Evolutionary conservation across 306 rosid species (phyloP).

Genomic region (Quercus berberidifolia): DNA sequence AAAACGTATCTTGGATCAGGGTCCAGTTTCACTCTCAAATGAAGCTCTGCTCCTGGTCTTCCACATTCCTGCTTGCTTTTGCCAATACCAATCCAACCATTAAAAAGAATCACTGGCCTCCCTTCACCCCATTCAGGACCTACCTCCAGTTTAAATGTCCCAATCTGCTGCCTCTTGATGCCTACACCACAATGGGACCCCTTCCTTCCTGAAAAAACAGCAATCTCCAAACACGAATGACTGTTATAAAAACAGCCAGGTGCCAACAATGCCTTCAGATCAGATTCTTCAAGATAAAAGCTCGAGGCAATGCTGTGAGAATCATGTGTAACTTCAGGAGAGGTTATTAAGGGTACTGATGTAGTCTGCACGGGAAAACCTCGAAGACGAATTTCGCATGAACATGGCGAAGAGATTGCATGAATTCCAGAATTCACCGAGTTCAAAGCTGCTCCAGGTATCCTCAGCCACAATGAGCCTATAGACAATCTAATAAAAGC

Average conservation of each 20-base stretch:
- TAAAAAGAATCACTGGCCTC: conserved; percentile 68
- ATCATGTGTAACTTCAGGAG: conserved; percentile 62
- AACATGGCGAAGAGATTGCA: conserved; percentile 54
- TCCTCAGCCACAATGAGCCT: conserved; percentile 74
- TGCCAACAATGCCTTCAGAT: conserved; percentile 74
- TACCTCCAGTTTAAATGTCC: conserved; percentile 74
- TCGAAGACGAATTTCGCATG: conserved; percentile 90
- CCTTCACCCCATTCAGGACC: conserved; percentile 86
- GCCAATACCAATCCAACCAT: conserved; percentile 82
- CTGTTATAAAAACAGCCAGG: conserved; percentile 82
- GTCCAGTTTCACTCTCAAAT: conserved; percentile 76
- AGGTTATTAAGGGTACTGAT: conserved; percentile 65
- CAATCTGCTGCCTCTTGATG: conserved; percentile 76
- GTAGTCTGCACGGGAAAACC: conserved; percentile 89
- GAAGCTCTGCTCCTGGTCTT: conserved; percentile 69
- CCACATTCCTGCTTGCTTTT: conserved; percentile 64
- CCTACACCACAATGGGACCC: conserved; percentile 83
- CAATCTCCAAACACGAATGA: conserved; percentile 76
- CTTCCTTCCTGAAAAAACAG: conserved; percentile 73
- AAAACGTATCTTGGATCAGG: conserved; percentile 94
- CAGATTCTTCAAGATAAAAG: conserved; percentile 86
- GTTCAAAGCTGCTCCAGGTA: conserved; percentile 42
- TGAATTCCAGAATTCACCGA: conserved; percentile 50
- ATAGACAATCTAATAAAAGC: conserved; percentile 85
- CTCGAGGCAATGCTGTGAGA: conserved; percentile 62